Conservation (phyloP, 257 asterid species). For the Osmanthus fragrans region DNA sequence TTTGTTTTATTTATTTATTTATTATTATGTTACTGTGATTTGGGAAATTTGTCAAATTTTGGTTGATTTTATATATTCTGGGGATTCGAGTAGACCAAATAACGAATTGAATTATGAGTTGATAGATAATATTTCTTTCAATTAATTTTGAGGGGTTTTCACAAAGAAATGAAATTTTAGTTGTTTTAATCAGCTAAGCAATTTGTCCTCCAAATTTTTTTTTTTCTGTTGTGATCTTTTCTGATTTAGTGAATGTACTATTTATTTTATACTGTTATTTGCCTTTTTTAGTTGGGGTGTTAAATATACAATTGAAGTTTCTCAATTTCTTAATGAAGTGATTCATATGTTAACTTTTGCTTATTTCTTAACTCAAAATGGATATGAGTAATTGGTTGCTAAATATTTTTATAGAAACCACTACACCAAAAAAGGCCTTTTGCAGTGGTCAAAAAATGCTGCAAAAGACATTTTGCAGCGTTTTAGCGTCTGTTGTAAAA, state of each 20-base stretch:
- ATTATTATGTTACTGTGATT: background rate
- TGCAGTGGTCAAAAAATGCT: too few relatives aligned
- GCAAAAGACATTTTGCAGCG: too few relatives aligned
- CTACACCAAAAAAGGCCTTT: too few relatives aligned
- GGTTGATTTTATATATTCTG: slow-evolving; percentile 11
- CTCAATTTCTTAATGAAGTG: background rate
- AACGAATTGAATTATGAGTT: slow-evolving; percentile 8
- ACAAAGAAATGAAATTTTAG: slow-evolving; percentile 20
- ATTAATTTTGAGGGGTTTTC: slow-evolving; percentile 2
- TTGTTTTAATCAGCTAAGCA: slow-evolving; percentile 1
- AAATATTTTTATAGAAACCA: background rate
- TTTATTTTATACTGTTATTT: slow-evolving; percentile 6
- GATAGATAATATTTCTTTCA: slow-evolving; percentile 6
- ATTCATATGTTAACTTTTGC: slow-evolving; percentile 1
- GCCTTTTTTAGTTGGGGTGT: background rate
- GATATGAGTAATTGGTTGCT: slow-evolving; percentile 7
- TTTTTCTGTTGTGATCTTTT: background rate
- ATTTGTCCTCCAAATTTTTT: background rate
- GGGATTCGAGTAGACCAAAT: slow-evolving; percentile 35
- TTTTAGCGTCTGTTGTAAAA: too few relatives aligned
- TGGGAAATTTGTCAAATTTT: slow-evolving; percentile 20
- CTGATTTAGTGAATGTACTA: background rate
- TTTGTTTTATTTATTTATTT: too few relatives aligned
- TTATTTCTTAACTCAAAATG: slow-evolving; percentile 8
- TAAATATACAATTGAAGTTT: background rate